phyloP scores from a whole-genome alignment of 805 yeast species.

The Cephaloascus albidus region DNA sequence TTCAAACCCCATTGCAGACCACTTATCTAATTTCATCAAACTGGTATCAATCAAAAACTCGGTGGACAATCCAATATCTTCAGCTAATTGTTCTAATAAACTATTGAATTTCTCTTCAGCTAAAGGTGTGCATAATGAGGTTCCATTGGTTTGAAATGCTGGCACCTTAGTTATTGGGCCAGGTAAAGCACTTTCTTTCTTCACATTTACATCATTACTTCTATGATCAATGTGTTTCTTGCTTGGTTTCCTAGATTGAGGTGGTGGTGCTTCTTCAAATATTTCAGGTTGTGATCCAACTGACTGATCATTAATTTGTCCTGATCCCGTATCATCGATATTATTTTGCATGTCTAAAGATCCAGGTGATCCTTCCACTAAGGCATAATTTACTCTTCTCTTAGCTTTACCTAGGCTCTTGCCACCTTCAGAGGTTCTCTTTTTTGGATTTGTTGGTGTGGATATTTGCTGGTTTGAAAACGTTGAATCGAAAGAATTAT shows the following conservation, averaged over 20 bases:
- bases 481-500: not conserved
- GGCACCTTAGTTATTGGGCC: not conserved
- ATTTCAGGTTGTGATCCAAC: no score
- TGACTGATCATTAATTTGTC: not conserved
- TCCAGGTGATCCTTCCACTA: no score
- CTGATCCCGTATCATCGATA: not conserved
- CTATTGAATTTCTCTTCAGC: not conserved
- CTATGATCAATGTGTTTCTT: no score
- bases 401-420: not conserved
- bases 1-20: conserved; percentile 26
- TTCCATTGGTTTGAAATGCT: not conserved
- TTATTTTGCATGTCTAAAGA: not conserved
- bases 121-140: not conserved
- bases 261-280: no score
- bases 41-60: not conserved
- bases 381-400: not conserved
- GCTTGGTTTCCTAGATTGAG: no score
- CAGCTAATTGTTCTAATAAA: not conserved
- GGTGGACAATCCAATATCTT: not conserved
- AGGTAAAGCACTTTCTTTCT: not conserved
- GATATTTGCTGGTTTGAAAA: not conserved
- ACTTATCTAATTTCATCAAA: conserved; percentile 14
- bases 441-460: not conserved
- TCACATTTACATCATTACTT: not conserved
- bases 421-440: not conserved